Evolutionary conservation across 768 basidiomycete species (phyloP), one percentile per base, ranked within the genome.

Genomic region (Leucosporidium creatinivorum): DNA sequence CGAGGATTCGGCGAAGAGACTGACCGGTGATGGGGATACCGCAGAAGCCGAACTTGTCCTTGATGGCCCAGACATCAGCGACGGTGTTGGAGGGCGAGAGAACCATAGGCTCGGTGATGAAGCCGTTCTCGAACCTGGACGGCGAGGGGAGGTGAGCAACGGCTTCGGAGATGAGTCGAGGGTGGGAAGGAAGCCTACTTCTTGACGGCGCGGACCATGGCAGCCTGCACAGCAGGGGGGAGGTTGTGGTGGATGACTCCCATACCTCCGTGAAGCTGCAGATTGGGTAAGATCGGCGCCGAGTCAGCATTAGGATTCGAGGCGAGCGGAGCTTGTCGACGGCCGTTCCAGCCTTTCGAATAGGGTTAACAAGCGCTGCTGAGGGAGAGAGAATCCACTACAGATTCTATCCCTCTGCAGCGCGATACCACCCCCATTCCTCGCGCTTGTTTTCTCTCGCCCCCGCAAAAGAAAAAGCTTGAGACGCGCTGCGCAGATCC

Each of bases 171-270:
- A 9, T 6, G 19, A 17, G 28, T 4, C 2, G 13, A 44, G 17
- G 52, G 19, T 6, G 31, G 47, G 4, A 39, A 33, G 19, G 47
- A 13, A 8, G 48, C 70, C 36, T 44, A 73, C 68, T 76, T 76
- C 79, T 99, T 99, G 36, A 98, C 96, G 52, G 91, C 89, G 70
- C 91, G 88, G 74, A 98, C 91, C 93, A 98, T 98, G 50, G 89
- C 87, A 12, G 94, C 94, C 80, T 99, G 96, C 70, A 80, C 79
- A 52, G 88, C 87, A 7, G 94, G 93, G 79, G 98, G 93, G 61
- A 79, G 78, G 79, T 98, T 99, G 80, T 99, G 93, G 78, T 99
- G 94, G 75, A 98, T 97, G 76, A 98, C 90, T 80, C 96, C 94
- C 69, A 98, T 89, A 63, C 94, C 96, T 58, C 96, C 96, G 64